phyloP scores from a whole-genome alignment of 108 stramenopile species.

The Skeletonema tropicum region DNA sequence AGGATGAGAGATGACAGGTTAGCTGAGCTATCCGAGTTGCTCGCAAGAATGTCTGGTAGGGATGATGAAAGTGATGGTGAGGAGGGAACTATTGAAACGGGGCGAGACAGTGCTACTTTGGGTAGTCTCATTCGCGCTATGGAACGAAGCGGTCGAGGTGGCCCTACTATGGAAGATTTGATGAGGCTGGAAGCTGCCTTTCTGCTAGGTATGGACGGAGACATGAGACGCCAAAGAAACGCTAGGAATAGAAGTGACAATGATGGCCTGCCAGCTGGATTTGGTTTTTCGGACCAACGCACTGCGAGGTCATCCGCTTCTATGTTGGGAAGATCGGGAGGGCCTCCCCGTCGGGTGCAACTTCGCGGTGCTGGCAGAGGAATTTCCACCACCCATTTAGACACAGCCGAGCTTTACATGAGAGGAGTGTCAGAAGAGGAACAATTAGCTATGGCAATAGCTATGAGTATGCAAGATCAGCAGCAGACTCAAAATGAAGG shows the following conservation, averaged over 20 bases:
- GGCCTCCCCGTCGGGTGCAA: constrained; percentile 7
- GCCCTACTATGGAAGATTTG: constrained; percentile 64
- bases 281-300: no score
- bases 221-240: constrained; percentile 9
- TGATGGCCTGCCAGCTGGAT: constrained; percentile 4
- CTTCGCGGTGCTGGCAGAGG: constrained; percentile 17
- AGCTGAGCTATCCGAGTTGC: constrained; percentile 32
- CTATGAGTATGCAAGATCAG: constrained; percentile 67
- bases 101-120: constrained; percentile 1
- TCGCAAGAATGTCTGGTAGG: constrained; percentile 22
- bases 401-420: constrained; percentile 62
- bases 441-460: constrained; percentile 87
- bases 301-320: no score
- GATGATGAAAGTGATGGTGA: constrained; percentile 1
- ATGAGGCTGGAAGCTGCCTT: constrained; percentile 78
- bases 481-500: constrained; percentile 12
- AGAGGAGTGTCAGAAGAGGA: constrained; percentile 80
- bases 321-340: constrained; percentile 9
- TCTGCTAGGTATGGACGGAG: constrained; percentile 57
- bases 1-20: constrained; percentile 35
- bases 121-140: constrained; percentile 27
- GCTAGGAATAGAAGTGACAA: not conserved
- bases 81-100: not conserved
- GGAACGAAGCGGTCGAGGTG: constrained; percentile 47
- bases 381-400: constrained; percentile 31